These are phyloP conservation scores for Pythium diclinum DNA, from an alignment of 352 stramenopile genomes.

Conservation along the genomic window DNA sequence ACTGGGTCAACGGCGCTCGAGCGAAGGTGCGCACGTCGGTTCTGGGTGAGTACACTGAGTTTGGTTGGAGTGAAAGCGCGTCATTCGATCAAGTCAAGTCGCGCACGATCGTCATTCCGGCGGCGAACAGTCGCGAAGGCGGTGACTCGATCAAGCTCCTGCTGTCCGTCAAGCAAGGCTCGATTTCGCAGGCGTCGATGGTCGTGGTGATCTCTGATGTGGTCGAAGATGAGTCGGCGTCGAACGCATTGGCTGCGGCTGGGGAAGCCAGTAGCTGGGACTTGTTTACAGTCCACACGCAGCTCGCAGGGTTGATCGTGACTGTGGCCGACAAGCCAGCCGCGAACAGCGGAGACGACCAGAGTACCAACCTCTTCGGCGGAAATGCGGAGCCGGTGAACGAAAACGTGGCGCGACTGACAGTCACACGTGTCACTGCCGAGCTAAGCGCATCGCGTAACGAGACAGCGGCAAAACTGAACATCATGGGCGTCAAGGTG, in stretches of 20 bases:
- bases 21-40: slow-evolving; percentile 55
- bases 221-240: neutral
- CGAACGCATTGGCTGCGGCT: slow-evolving; percentile 22
- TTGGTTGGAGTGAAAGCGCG: slow-evolving; percentile 64
- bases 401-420: slow-evolving; percentile 63
- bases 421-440: slow-evolving; percentile 59
- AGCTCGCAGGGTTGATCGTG: slow-evolving; percentile 66
- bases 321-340: slow-evolving; percentile 67
- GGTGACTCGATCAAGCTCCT: slow-evolving; percentile 35
- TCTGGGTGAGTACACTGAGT: slow-evolving; percentile 40
- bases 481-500: slow-evolving; percentile 69
- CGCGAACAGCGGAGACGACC: slow-evolving; percentile 1
- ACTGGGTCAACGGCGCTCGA: slow-evolving; percentile 62
- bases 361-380: slow-evolving; percentile 27
- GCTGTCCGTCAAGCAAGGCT: slow-evolving; percentile 65
- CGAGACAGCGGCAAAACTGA: slow-evolving; percentile 55
- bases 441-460: slow-evolving; percentile 44
- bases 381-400: slow-evolving; percentile 9
- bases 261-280: slow-evolving; percentile 42
- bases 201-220: slow-evolving; percentile 47
- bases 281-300: slow-evolving; percentile 58
- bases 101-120: slow-evolving; percentile 50
- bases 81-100: slow-evolving; percentile 46
- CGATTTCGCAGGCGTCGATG: slow-evolving; percentile 70
- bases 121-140: slow-evolving; percentile 29